Evolutionary conservation across 1,284 basidiomycete genomes (phyloP), one percentile per base, ranked within the genome.

Genomic region (Coniferiporia sulphurascens): DNA sequence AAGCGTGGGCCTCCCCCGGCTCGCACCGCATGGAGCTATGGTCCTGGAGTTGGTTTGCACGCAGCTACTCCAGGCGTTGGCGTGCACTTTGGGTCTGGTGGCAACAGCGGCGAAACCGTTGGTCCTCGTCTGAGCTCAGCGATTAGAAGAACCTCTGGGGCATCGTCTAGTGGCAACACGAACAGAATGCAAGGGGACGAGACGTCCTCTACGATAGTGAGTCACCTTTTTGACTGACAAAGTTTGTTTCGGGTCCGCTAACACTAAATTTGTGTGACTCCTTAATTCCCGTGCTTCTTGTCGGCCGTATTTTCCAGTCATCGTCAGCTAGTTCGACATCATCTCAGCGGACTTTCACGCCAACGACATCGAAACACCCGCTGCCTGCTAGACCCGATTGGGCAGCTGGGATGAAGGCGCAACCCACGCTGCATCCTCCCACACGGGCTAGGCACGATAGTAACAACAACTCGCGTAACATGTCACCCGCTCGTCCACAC

Each of bases 361-460:
- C 87, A 27, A 73, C 83, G 0, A 86, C 87, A 1, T 86, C 86
- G 36, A 83, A 86, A 66, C 89, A 92, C 67, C 89, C 89, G 22
- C 76, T 92, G 49, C 89, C 89, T 9, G 74, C 88, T 3, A 79
- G 89, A 59, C 89, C 89, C 44, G 89, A 92, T 68, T 92, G 90
- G 89, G 89, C 89, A 21, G 87, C 91, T 10, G 88, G 89, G 7
- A 75, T 91, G 38, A 87, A 86, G 68, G 82, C 89, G 0, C 84
- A 87, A 62, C 82, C 84, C 46, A 85, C 81, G 10, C 70, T 86
- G 46, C 81, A 83, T 63, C 64, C 78, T 50, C 71, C 77, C 1
- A 71, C 74, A 44, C 72, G 74, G 56, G 68, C 73, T 50, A 76
- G 79, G 34, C 79, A 81, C 65, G 78, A 79, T 61, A 59, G 58